phyloP scores from a whole-genome alignment of 83 land plant genomes.

The Picea engelmannii region DNA sequence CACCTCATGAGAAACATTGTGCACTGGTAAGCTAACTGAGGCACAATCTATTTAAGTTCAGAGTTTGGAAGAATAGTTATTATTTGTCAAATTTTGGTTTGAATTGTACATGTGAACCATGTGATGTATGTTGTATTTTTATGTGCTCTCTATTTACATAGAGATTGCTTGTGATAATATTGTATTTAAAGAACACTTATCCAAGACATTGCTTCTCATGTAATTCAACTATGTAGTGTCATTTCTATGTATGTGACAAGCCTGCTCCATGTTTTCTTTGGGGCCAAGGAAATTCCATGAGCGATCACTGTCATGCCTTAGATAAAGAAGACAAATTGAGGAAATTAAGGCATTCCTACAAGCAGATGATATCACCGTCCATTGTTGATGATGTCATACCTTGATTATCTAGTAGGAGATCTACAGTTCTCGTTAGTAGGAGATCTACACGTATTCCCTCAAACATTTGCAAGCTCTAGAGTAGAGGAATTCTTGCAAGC shows the following conservation, averaged over 20 bases:
- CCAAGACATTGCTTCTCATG: not conserved
- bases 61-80: too few relatives aligned
- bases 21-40: slow-evolving; percentile 18
- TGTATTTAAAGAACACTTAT: not conserved
- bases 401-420: too few relatives aligned
- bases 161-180: not conserved
- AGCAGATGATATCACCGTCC: not conserved
- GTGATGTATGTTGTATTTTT: too few relatives aligned
- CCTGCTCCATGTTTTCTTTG: slow-evolving; percentile 66
- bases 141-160: too few relatives aligned
- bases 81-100: too few relatives aligned
- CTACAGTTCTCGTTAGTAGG: too few relatives aligned
- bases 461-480: too few relatives aligned
- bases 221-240: slow-evolving; percentile 43
- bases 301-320: not conserved
- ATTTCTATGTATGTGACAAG: slow-evolving; percentile 52
- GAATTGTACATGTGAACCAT: too few relatives aligned
- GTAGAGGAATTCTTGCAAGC: too few relatives aligned
- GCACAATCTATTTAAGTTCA: not conserved
- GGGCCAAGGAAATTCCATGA: slow-evolving; percentile 35
- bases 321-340: too few relatives aligned
- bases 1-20: slow-evolving; percentile 31
- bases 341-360: not conserved
- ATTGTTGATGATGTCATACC: too few relatives aligned
- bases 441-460: too few relatives aligned